phyloP scores from a whole-genome alignment of 768 basidiomycete species.

The Tricholoma saponaceum region DNA sequence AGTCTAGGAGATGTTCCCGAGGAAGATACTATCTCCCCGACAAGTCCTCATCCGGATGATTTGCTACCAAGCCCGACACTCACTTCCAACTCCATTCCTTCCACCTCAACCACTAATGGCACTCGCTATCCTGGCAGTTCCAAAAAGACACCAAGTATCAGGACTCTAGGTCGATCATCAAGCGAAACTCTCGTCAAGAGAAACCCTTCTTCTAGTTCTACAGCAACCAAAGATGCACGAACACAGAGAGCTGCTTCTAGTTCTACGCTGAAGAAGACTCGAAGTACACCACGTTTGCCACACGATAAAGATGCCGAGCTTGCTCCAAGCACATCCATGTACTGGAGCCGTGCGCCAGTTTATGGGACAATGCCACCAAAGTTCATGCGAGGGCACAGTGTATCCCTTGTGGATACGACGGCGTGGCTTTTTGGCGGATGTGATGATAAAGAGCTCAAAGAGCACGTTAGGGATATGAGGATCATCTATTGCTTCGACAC shows the following conservation, averaged over 20 bases:
- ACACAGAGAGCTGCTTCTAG: slow-evolving; percentile 12
- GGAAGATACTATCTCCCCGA: slow-evolving; percentile 20
- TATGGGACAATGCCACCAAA: slow-evolving; percentile 65
- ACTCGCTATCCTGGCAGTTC: slow-evolving; percentile 9
- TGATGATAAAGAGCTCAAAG: slow-evolving; percentile 71
- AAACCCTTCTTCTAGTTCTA: slow-evolving; percentile 16
- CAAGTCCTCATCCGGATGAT: slow-evolving; percentile 9
- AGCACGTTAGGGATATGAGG: slow-evolving; percentile 68
- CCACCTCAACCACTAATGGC: background rate
- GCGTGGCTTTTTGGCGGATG: slow-evolving; percentile 92
- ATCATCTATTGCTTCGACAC: slow-evolving; percentile 86
- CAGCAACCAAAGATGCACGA: slow-evolving; percentile 15
- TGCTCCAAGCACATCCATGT: slow-evolving; percentile 73
- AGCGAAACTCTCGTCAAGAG: slow-evolving; percentile 14
- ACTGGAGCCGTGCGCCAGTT: slow-evolving; percentile 83
- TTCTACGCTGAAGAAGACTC: slow-evolving; percentile 29
- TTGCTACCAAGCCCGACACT: slow-evolving; percentile 6
- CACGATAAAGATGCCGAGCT: slow-evolving; percentile 54
- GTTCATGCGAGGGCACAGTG: slow-evolving; percentile 77
- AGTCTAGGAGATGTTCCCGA: slow-evolving; percentile 32
- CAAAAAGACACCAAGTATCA: slow-evolving; percentile 26
- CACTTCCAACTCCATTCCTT: slow-evolving; percentile 3
- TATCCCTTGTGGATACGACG: slow-evolving; percentile 75
- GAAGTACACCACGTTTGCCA: slow-evolving; percentile 54
- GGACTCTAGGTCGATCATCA: slow-evolving; percentile 27